Percentiles rank a stretch among this genome's conserved stretches.
These are phyloP conservation scores for Penicillium sp. DNA, from an alignment of 2,329 filamentous ascomycete species.

Conservation along the genomic window DNA sequence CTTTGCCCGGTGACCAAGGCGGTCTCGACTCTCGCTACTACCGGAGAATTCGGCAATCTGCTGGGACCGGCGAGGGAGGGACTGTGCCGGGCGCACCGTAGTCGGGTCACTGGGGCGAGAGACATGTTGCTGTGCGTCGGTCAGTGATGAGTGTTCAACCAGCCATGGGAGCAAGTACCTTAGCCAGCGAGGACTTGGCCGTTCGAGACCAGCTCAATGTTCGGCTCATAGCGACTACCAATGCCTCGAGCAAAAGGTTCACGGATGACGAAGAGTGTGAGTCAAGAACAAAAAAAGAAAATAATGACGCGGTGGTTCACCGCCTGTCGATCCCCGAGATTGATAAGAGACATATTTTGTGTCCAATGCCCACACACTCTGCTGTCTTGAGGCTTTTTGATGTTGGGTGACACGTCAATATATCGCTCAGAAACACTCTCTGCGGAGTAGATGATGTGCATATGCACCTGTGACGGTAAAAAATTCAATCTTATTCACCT, in stretches of 20 bases:
- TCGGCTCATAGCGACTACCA: constrained; percentile 36
- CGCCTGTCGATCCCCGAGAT: constrained; percentile 11
- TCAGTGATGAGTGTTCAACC: constrained; percentile 8
- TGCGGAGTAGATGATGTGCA: no score
- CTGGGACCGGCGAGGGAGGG: constrained; percentile 21
- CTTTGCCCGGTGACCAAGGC: constrained; percentile 42
- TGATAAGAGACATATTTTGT: constrained; percentile 11
- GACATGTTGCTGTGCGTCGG: constrained; percentile 21
- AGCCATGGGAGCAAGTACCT: constrained; percentile 23
- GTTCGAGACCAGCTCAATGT: constrained; percentile 34
- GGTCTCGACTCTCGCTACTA: constrained; percentile 28
- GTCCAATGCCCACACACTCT: background rate
- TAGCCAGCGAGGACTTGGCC: constrained; percentile 29
- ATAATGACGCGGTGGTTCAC: constrained; percentile 12
- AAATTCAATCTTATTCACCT: no score
- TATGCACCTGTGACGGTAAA: no score
- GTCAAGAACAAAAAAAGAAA: constrained; percentile 9
- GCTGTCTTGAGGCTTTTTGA: no score
- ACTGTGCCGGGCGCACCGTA: constrained; percentile 12
- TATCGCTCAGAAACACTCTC: no score
- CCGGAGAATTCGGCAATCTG: constrained; percentile 36
- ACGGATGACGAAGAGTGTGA: background rate
- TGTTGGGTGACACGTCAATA: no score
- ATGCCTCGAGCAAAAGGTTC: constrained; percentile 12
- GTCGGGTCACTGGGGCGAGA: constrained; percentile 16